A percentile compares a stretch with the other conserved stretches of the same genome.
phyloP scores from a whole-genome alignment of 129 eudicot genomes.

The Artemisia annua region DNA sequence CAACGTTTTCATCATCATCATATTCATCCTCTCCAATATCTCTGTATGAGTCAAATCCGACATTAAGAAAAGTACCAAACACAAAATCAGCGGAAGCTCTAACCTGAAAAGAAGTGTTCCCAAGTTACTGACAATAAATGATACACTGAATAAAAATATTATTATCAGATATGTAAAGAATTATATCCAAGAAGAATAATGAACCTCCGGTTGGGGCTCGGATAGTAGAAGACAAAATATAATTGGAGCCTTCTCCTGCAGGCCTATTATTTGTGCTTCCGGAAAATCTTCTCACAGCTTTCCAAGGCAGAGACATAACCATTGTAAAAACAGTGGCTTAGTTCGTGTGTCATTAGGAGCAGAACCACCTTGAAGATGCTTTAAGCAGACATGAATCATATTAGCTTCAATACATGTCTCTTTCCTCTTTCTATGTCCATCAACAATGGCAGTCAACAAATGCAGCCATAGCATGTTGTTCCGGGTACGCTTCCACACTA shows the following conservation, averaged over 20 bases:
- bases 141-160: background rate
- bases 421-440: constrained; percentile 90
- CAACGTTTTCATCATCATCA: constrained; percentile 93
- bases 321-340: constrained; percentile 84
- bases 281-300: constrained; percentile 94
- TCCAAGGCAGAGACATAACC: constrained; percentile 96
- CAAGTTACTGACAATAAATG: background rate
- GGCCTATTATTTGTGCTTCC: constrained; percentile 83
- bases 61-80: constrained; percentile 84
- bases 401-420: constrained; percentile 92
- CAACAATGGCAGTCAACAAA: constrained; percentile 98
- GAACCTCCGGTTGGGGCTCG: constrained; percentile 96
- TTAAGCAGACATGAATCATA: constrained; percentile 74
- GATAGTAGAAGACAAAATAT: constrained; percentile 68
- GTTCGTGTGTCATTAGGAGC: constrained; percentile 69
- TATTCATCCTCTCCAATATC: constrained; percentile 81
- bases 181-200: background rate
- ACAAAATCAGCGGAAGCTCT: constrained; percentile 98
- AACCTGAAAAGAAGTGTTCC: constrained; percentile 51
- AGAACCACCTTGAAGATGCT: constrained; percentile 74
- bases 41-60: constrained; percentile 79
- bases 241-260: constrained; percentile 80
- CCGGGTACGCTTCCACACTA: constrained; percentile 90
- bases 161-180: background rate
- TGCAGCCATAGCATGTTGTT: constrained; percentile 99